Percentiles rank a stretch among this genome's conserved stretches.
Evolutionary conservation across 2,329 filamentous ascomycete species (phyloP).

Genomic region (Fusarium chuoi): DNA sequence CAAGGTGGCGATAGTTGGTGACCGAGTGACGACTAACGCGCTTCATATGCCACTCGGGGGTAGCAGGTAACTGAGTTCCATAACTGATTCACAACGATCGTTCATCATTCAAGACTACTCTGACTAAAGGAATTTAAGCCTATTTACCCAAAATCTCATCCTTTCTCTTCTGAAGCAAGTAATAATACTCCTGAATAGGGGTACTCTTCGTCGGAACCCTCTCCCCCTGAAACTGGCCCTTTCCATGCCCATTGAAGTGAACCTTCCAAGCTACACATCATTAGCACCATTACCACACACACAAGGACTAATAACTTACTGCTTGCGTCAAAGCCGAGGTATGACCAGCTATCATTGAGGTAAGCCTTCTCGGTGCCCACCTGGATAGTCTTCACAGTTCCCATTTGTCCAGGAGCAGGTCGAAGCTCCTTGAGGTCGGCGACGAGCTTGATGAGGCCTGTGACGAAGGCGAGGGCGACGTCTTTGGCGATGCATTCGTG

Average conservation of each 20-base stretch:
- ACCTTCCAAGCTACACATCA: conserved; percentile 45
- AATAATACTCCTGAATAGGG: conserved; percentile 50
- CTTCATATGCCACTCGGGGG: neutral
- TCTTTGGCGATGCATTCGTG: conserved; percentile 59
- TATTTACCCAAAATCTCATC: conserved; percentile 31
- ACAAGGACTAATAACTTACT: conserved; percentile 49
- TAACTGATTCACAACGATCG: neutral
- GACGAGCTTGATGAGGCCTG: conserved; percentile 54
- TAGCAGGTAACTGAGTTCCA: neutral
- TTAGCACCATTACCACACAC: conserved; percentile 25
- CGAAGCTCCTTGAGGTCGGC: conserved; percentile 58
- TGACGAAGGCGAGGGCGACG: conserved; percentile 53
- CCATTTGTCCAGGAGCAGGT: conserved; percentile 58
- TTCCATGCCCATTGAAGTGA: conserved; percentile 53
- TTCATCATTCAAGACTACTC: neutral
- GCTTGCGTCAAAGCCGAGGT: conserved; percentile 55
- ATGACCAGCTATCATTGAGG: conserved; percentile 61
- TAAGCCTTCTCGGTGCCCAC: conserved; percentile 54
- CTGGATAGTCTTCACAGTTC: conserved; percentile 56
- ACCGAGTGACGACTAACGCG: no score
- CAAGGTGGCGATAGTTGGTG: neutral
- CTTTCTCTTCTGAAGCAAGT: conserved; percentile 49
- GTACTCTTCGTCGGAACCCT: conserved; percentile 38
- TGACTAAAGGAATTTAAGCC: neutral
- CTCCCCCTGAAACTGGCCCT: conserved; percentile 48